Base-by-base conservation (phyloP, 495 filamentous ascomycete genomes). In the Tuber borchii region DNA sequence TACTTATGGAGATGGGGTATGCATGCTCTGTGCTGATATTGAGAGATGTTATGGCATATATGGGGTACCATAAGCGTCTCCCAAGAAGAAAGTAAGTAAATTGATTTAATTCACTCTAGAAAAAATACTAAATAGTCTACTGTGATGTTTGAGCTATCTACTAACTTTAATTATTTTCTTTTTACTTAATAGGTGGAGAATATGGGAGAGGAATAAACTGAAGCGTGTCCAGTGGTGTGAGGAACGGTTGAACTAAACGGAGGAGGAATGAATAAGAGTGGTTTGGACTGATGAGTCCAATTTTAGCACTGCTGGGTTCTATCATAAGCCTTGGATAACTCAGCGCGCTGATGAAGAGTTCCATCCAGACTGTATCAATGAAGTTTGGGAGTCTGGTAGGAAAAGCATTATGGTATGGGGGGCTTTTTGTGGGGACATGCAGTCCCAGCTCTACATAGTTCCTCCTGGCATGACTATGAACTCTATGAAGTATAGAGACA, bases 261-360 rank as follows among this genome's bases (percentile, higher is more conserved):
- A 70, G 34, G 44, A 80, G 16, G 34, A 75, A 22, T 78, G 75
- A 70, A 69, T 4, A 19, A 6, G 70, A 40, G 40, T 73, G n/a
- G 9, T 80, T 40, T 80, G 70, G 73, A 78, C 73, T 19, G 70
- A 78, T 56, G 51, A 80, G 68, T 78, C 73, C 65, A 69, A 46
- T 3, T 77, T 73, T 71, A 71, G 48, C 8, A 78, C 70, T 9
- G 37, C 34, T 17, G 70, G 73, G 5, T 80, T 78, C 48, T 31
- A 17, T 9, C 40, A 51, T 46, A 2, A 72, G 0, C 76, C 56
- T 6, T 39, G 48, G 22, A 44, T 79, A 0, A 79, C 71, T 34
- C 19, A 9, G 10, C 43, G n/a, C 34, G n/a, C 48, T 69, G 76
- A 77, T 9, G 74, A 76, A 39, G 51, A 76, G 14, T 71, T 56